phyloP scores from a whole-genome alignment of 176 grass and related monocot genomes.

The Triticum aestivum region IWGSC_CS_RefSeq_v2.1 NC_057811.1:434860219-434860718 shows the following conservation, averaged over 20 bases:
- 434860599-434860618: neutral
- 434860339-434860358: no score
- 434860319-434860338: neutral
- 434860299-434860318: neutral
- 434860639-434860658: neutral
- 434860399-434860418: neutral
- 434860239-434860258: neutral
- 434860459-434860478: neutral
- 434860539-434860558: neutral
- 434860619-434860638: neutral
- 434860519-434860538: neutral
- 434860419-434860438: neutral
- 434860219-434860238: neutral
- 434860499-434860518: neutral
- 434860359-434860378: no score
- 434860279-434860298: neutral
- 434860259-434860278: neutral
- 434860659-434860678: neutral
- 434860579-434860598: neutral
- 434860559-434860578: neutral
- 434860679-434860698: neutral
- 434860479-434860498: neutral
- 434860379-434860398: neutral
- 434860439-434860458: neutral
- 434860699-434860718: neutral